Evolutionary conservation across 495 filamentous ascomycete genomes (phyloP).

Genomic region (Filosporella fistucella): DNA sequence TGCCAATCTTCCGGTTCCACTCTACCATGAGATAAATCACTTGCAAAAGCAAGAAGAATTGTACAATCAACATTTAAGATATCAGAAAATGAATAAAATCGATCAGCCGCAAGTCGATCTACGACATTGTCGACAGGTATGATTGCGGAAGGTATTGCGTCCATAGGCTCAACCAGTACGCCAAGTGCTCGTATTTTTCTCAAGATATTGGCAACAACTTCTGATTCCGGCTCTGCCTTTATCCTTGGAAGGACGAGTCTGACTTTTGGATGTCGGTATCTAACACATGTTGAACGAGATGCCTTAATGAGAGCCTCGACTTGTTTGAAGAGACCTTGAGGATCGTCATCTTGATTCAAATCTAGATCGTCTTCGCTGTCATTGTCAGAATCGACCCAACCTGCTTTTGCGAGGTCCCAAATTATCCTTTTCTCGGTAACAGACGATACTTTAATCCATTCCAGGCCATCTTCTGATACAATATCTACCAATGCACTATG

Average conservation of each 20-base stretch:
- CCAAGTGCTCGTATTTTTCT: constrained; percentile 52
- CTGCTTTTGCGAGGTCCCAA: constrained; percentile 57
- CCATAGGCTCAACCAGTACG: constrained; percentile 38
- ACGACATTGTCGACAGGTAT: constrained; percentile 31
- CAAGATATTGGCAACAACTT: constrained; percentile 55
- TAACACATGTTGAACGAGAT: constrained; percentile 46
- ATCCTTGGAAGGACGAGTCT: constrained; percentile 51
- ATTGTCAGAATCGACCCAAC: constrained; percentile 34
- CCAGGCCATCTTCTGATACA: constrained; percentile 43
- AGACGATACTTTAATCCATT: constrained; percentile 57
- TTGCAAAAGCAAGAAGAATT: constrained; percentile 63
- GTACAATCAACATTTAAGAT: constrained; percentile 72
- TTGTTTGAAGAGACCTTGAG: constrained; percentile 49
- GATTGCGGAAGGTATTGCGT: constrained; percentile 15
- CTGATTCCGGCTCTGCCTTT: constrained; percentile 25
- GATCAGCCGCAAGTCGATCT: constrained; percentile 45
- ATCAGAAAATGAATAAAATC: constrained; percentile 48
- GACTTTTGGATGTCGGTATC: constrained; percentile 54
- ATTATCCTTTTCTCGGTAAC: constrained; percentile 50
- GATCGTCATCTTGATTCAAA: constrained; percentile 36
- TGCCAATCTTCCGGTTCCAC: constrained; percentile 39
- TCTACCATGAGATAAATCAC: constrained; percentile 62
- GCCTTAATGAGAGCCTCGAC: constrained; percentile 50
- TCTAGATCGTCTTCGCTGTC: constrained; percentile 23
- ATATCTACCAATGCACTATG: constrained; percentile 43